Conservation (phyloP, 1,139 yeast species). For the Candida smagusa region DNA sequence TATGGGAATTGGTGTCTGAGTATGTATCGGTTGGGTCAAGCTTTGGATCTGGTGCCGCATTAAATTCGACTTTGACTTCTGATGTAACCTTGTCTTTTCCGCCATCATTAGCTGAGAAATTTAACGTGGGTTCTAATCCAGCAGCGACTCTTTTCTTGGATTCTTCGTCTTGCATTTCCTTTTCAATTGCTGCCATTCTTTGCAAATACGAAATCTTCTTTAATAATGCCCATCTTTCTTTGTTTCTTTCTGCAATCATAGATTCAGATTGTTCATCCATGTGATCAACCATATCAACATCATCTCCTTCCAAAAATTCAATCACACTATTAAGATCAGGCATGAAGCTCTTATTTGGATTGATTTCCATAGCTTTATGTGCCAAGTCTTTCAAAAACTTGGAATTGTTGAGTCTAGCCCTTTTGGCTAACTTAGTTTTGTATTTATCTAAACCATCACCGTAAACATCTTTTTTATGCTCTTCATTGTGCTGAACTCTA, state of each 20-base stretch:
- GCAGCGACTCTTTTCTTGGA: conserved; percentile 30
- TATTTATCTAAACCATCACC: conserved; percentile 73
- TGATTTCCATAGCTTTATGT: conserved; percentile 37
- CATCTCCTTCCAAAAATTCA: conserved; percentile 51
- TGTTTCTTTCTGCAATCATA: conserved; percentile 43
- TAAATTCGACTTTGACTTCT: conserved; percentile 17
- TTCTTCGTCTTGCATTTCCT: conserved; percentile 31
- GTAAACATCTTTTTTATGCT: conserved; percentile 67
- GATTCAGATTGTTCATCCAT: conserved; percentile 42
- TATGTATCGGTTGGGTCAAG: conserved; percentile 3
- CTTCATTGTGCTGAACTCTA: conserved; percentile 64
- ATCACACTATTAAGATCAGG: conserved; percentile 58
- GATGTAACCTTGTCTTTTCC: conserved; percentile 9
- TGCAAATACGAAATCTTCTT: conserved; percentile 69
- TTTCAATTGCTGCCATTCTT: conserved; percentile 49
- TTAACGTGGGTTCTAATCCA: conserved; percentile 25
- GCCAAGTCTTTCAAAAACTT: conserved; percentile 57
- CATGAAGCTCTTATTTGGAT: conserved; percentile 40
- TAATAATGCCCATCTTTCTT: conserved; percentile 64
- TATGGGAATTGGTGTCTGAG: conserved; percentile 3
- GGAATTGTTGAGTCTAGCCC: conserved; percentile 53
- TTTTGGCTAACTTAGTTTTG: conserved; percentile 40
- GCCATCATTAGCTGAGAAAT: conserved; percentile 2
- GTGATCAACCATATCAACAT: conserved; percentile 31
- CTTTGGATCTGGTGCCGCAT: conserved; percentile 12